These are phyloP conservation scores for Galeopsis tetrahit DNA, from an alignment of 257 asterid species.

Conservation along the genomic window DNA sequence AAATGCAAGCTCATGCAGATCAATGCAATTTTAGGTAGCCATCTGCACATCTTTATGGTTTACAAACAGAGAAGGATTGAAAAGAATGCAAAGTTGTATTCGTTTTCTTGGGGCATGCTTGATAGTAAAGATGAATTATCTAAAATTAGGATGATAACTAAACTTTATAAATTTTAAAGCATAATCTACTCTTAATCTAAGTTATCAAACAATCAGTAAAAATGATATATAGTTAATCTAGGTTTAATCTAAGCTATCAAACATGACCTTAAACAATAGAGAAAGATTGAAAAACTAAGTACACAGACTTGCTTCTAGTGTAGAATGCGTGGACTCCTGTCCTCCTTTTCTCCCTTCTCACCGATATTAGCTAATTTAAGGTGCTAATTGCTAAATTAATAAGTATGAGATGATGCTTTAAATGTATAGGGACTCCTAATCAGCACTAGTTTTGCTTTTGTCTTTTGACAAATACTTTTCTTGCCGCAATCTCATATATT, in stretches of 20 bases:
- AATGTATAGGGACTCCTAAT: constrained; percentile 11
- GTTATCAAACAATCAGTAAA: too few species aligned
- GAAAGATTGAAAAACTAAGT: constrained; percentile 22
- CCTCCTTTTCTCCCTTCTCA: background rate
- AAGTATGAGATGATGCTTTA: constrained; percentile 13
- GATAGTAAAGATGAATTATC: too few species aligned
- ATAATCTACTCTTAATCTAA: too few species aligned
- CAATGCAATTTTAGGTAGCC: constrained; percentile 11
- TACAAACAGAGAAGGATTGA: constrained; percentile 8
- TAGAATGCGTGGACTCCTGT: background rate
- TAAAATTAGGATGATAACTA: too few species aligned
- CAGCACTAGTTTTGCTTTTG: constrained; percentile 13
- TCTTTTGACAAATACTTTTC: constrained; percentile 16
- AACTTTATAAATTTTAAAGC: too few species aligned
- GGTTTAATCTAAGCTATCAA: too few species aligned
- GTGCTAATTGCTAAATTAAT: constrained; percentile 13
- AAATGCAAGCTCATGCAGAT: constrained; percentile 9
- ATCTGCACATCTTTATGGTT: constrained; percentile 4
- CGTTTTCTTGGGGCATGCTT: background rate
- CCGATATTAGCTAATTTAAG: background rate
- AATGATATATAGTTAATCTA: too few species aligned
- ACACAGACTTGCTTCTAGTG: constrained; percentile 18
- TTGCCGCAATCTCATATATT: constrained; percentile 27
- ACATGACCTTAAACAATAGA: too few species aligned
- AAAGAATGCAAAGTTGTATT: constrained; percentile 16